A percentile compares a stretch with the other conserved stretches of the same genome.
phyloP scores from a whole-genome alignment of 768 basidiomycete genomes.

The Pholiota microspora region DNA sequence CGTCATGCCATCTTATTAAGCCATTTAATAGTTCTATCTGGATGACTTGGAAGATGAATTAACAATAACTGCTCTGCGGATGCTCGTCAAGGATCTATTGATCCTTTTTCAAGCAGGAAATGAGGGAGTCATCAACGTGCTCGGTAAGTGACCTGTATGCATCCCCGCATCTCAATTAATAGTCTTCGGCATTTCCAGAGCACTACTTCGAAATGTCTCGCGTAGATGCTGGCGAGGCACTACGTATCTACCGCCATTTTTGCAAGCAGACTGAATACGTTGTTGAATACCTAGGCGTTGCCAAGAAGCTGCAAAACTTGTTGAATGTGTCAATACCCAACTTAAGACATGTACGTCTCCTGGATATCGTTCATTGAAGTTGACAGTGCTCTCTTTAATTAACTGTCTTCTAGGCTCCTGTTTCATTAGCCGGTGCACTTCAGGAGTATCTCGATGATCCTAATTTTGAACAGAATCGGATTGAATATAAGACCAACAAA shows the following conservation, averaged over 20 bases:
- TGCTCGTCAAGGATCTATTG: constrained; percentile 95
- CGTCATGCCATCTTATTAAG: constrained; percentile 4
- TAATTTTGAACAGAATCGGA: constrained; percentile 92
- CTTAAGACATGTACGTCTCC: constrained; percentile 74
- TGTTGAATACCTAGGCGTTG: constrained; percentile 89
- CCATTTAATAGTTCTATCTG: constrained; percentile 71
- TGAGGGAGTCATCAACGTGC: constrained; percentile 85
- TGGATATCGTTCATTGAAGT: not conserved
- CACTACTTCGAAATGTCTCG: constrained; percentile 99
- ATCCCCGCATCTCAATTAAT: not conserved
- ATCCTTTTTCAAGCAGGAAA: constrained; percentile 96
- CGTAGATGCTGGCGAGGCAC: constrained; percentile 82
- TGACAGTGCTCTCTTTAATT: not conserved
- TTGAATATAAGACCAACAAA: constrained; percentile 88
- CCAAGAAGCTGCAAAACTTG: constrained; percentile 89
- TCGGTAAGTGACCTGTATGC: constrained; percentile 47
- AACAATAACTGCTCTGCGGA: constrained; percentile 80
- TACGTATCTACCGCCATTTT: constrained; percentile 89
- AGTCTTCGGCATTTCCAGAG: constrained; percentile 47
- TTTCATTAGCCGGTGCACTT: constrained; percentile 88
- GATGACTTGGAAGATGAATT: constrained; percentile 93
- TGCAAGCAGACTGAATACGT: constrained; percentile 92
- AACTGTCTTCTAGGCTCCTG: constrained; percentile 82
- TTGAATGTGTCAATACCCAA: constrained; percentile 94
- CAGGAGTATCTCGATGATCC: constrained; percentile 97